Evolutionary conservation across 352 stramenopile species (phyloP), one percentile per base, ranked within the genome.

Genomic region (Aphanomyces astaci): DNA sequence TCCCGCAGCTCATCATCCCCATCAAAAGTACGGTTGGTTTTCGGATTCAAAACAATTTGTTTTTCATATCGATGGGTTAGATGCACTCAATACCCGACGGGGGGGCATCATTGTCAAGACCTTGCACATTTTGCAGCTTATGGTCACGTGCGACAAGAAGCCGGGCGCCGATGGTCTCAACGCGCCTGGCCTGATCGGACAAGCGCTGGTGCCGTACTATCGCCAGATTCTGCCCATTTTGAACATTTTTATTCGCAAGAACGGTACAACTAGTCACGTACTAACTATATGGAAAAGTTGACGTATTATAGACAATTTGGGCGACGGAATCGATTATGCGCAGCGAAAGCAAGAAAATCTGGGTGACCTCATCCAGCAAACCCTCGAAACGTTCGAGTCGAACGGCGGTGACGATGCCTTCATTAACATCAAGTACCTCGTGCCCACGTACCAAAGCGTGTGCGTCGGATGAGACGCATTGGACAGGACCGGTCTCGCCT

Each of bases 351-450:
- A 96, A 65, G 76, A 97, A 53, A 98, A 98, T 75, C 71, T 99
- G 33, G 95, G 96, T 25, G 94, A 98, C 52, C 79, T 99, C 2
- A 98, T 98, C 57, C 89, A 97, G 78, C 92, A 98, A 72, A 98
- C 96, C 15, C 84, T 99, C 2, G 95, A 98, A 73, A 88, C 96
- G 66, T 96, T 99, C 73, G 96, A 99, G 75, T 87, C 90, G 4
- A 89, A 98, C 65, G 96, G 96, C 31, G 96, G 96, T 19, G 89
- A 98, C 72, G 91, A 98, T 75, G 96, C 96, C 3, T 99, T 99
- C 76, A 98, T 98, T 75, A 99, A 98, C 80, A 98, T 98, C 76
- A 99, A 98, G 72, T 99, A 98, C 71, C 87, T 98, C 64, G 79
- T 98, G 25, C 96, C 96, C 2, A 97, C 95, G 0, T 99, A 98